Conservation (phyloP, 2,329 filamentous ascomycete species). For the Thyridium curvatum region DNA sequence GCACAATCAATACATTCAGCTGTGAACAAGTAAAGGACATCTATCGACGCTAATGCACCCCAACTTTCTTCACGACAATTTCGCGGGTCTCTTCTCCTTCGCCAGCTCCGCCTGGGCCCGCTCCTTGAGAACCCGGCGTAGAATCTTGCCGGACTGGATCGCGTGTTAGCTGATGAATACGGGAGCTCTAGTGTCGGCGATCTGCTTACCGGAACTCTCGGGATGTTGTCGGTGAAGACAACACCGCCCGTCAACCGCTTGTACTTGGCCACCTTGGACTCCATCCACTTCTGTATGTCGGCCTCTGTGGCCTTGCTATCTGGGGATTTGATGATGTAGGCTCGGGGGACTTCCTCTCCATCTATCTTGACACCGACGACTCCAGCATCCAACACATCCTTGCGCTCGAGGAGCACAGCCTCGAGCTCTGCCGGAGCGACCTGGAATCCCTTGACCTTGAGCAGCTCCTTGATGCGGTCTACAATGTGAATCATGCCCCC, state of each 20-base stretch:
- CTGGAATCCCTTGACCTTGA: slow-evolving; percentile 49
- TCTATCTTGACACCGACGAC: slow-evolving; percentile 44
- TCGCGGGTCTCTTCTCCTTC: too few species aligned
- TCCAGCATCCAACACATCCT: slow-evolving; percentile 51
- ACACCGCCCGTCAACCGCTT: slow-evolving; percentile 27
- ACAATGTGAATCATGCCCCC: slow-evolving; percentile 31
- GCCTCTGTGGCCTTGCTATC: slow-evolving; percentile 37
- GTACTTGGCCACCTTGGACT: slow-evolving; percentile 16
- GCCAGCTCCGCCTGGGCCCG: too few species aligned
- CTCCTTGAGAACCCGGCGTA: too few species aligned
- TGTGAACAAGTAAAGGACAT: too few species aligned
- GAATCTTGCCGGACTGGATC: too few species aligned
- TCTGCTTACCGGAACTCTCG: slow-evolving; percentile 29
- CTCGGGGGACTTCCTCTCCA: slow-evolving; percentile 45
- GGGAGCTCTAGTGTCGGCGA: too few species aligned
- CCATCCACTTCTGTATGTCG: slow-evolving; percentile 45
- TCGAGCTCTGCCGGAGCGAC: slow-evolving; percentile 51
- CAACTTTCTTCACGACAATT: too few species aligned
- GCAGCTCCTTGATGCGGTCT: slow-evolving; percentile 43
- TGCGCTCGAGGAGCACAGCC: slow-evolving; percentile 35
- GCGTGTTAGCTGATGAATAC: too few species aligned
- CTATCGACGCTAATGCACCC: too few species aligned
- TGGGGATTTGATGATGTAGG: slow-evolving; percentile 40
- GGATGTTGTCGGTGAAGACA: slow-evolving; percentile 24
- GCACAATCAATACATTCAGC: too few species aligned